Base-by-base conservation (phyloP, 225 moss, liverwort and hornwort species). In the Straminergon stramineum region DNA sequence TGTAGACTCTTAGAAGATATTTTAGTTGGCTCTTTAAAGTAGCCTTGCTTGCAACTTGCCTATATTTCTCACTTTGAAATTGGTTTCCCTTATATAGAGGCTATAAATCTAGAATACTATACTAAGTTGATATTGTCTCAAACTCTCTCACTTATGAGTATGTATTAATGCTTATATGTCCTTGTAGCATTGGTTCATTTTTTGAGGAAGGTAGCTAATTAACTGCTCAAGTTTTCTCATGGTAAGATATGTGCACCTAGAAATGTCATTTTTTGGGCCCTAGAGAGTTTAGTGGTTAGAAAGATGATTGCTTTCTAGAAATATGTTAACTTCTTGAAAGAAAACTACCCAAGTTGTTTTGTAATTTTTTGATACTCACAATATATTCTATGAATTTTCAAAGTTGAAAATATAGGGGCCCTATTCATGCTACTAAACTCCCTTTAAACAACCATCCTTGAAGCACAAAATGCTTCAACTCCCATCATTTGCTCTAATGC, bases 101-200 rank as follows among this genome's bases (percentile, higher is more conserved):
- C 5, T 43, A 3, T 28, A 28, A 43, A 45, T 45, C 2, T 0
- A 7, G 0, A 45, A 17, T 28, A 28, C 17, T 2, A 43, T 28
- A 10, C 28, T 5, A 74, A 27, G 28, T 74, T 45, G 28, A 30
- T 28, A 30, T 74, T 45, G 28, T 17, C 2, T 17, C 17, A 45
- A 45, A 74, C 4, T 74, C 30, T 45, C 17, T 30, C 3, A 74
- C 17, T 74, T 28, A 6, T 27, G 2, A 68, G 20, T 27, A 43
- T 43, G 9, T 6, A 1, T 73, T 43, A 26, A 28, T 2, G 1
- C 17, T 28, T 0, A 28, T 28, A 6, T 74, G 17, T 30, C 6
- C 3, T 4, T 13, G 0, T 16, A 15, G 16, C 28, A 73, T 0
- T 73, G 0, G 2, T 10, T 27, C 0, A 0, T 3, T 27, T 73